Base-by-base conservation (phyloP, 148 eudicot genomes). In the Persicaria tinctoria region DNA sequence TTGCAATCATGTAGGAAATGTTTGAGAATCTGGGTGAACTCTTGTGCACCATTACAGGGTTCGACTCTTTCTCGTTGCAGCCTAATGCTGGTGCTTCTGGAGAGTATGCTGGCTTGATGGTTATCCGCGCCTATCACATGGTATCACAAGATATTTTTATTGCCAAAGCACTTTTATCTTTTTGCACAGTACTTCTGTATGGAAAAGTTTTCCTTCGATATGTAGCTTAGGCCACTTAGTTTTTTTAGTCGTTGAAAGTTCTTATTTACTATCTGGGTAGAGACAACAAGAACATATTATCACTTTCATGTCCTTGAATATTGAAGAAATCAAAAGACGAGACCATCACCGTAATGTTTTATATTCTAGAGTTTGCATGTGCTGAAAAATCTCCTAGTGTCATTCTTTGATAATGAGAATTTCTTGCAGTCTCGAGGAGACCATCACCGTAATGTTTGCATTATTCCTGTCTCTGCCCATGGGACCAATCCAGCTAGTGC, bases 401-500 rank as follows among this genome's bases (percentile, higher is more conserved):
- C 32, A 66, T 66, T 66, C 47, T 17, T 66, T 60, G 8, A 38
- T 38, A 17, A 66, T 14, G 70, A 66, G 17, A 41, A 5, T 66
- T 68, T 23, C 27, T 74, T 86, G 79, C 74, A 95, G 99, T 87
- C 99, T 78, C 86, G 94, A 79, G 99, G 99, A 68, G 97, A 95
- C 87, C 89, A 92, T 83, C 93, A 95, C 74, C 96, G 99, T 32
- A 84, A 92, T 79, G 99, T 95, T 71, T 95, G 99, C 87, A 95
- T 95, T 78, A 95, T 95, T n/a, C 99, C 99, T 4, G 92, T 92
- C 68, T 95, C 99, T 9, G 99, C 99, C 50, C 99, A 95, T 81
- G 99, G 99, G 77, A 95, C 99, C 55, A 95, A 95, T 83, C 99
- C 99, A 55, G 99, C 99, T n/a, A 95, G 96, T 90, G 99, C 99